Evolutionary conservation across 352 stramenopile genomes (phyloP).

Genomic region (Globisporangium nodosum): DNA sequence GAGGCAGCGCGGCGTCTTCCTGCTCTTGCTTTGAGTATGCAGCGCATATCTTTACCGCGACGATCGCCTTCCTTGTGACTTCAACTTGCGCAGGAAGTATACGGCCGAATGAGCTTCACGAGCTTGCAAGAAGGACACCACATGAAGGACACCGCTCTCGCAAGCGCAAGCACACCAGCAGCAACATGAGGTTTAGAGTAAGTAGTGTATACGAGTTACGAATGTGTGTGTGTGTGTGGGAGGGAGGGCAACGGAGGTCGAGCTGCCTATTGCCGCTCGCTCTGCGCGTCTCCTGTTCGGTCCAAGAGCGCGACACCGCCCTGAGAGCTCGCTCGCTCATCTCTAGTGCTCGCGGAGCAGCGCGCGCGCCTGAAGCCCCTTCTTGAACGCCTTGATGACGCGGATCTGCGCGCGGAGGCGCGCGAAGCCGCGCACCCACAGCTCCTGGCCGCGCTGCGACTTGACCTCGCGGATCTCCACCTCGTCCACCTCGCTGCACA

Average conservation of each 20-base stretch:
- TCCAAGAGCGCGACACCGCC: not conserved
- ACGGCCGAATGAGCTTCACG: not conserved
- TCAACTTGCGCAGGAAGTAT: not conserved
- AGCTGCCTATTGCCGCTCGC: too few relatives aligned
- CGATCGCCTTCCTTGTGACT: not conserved
- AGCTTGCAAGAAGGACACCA: too few relatives aligned
- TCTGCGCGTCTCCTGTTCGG: not conserved
- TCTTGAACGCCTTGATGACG: slow-evolving; percentile 64
- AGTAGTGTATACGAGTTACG: not conserved
- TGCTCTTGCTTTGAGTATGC: not conserved
- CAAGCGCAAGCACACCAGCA: too few relatives aligned
- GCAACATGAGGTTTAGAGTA: not conserved
- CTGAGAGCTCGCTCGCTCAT: not conserved
- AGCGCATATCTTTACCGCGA: not conserved
- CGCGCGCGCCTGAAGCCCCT: slow-evolving; percentile 28
- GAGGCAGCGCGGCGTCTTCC: too few relatives aligned
- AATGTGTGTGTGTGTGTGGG: too few relatives aligned
- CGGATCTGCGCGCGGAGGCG: slow-evolving; percentile 55
- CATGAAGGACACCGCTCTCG: too few relatives aligned
- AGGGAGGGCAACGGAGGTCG: too few relatives aligned
- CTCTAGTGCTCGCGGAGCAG: slow-evolving; percentile 13
- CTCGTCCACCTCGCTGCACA: slow-evolving; percentile 42
- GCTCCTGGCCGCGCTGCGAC: slow-evolving; percentile 35
- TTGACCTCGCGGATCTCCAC: slow-evolving; percentile 27
- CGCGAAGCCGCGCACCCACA: slow-evolving; percentile 47